Base-by-base conservation (phyloP, 1,139 yeast genomes). In the Pichia sp. region DNA sequence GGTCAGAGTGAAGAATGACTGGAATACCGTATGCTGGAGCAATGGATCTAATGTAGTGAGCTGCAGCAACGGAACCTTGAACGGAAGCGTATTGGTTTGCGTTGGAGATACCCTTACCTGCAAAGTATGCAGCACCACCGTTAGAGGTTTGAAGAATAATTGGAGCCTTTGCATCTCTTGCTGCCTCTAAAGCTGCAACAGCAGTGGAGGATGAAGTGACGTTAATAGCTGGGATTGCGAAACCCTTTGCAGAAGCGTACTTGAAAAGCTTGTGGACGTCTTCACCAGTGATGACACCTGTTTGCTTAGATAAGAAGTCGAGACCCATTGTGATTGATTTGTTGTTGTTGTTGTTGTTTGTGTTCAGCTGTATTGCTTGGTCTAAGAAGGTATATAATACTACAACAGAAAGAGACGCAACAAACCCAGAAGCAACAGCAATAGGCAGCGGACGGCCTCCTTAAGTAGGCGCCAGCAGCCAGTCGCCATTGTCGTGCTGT, bases 121-220 rank as follows among this genome's bases (percentile, higher is more conserved):
- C 98, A 65, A 91, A 91, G 86, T 76, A 93, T 50, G 97, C 98
- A 54, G 98, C 94, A 74, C 99, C 99, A 72, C 99, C 99, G 67
- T 91, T 88, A 47, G 98, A 91, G 53, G 91, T 77, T 72, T 91
- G 99, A 63, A 91, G 73, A 63, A 91, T 86, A 69, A 91, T 87
- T 69, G 99, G 98, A 46, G 96, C 72, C 66, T 84, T 82, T 72
- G 64, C 66, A 72, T 91, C 97, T 70, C 98, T 85, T 47, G 99
- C 98, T 55, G 98, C 94, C 72, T 93, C 98, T 62, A 91, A 75
- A 53, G 96, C 93, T 55, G 97, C 87, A 58, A 91, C 91, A 45
- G 80, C 98, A 49, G 97, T 88, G 39, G 97, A 91, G 27, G 97
- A 88, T 26, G 97, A 85, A 50, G 99, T 91, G 45, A 91, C 96